Percentiles rank a stretch among this genome's conserved stretches.
Conservation (phyloP, 768 basidiomycete genomes). For the Vishniacozyma victoriae region DNA sequence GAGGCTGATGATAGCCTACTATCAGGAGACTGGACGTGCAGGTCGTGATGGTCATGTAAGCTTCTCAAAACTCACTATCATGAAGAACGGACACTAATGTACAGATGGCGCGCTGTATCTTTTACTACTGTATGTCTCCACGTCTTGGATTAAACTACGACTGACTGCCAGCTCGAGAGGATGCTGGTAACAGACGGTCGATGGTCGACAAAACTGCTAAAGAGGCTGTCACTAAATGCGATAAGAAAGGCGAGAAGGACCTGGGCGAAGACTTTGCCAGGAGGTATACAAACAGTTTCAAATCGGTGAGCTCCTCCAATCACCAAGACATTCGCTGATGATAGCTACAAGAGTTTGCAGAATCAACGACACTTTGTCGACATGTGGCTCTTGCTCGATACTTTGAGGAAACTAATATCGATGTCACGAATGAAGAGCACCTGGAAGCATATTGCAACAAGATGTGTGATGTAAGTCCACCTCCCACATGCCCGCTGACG, state of each 20-base stretch:
- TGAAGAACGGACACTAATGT: background rate
- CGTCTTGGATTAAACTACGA: background rate
- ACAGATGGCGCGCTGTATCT: constrained; percentile 43
- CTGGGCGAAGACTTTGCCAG: constrained; percentile 19
- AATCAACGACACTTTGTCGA: constrained; percentile 35
- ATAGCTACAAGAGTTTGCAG: constrained; percentile 43
- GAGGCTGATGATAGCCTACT: constrained; percentile 25
- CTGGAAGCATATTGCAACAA: constrained; percentile 39
- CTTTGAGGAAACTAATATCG: constrained; percentile 45
- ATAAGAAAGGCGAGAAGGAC: constrained; percentile 8
- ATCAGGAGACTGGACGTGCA: constrained; percentile 48
- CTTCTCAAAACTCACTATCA: background rate
- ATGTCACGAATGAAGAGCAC: constrained; percentile 24
- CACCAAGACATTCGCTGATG: background rate
- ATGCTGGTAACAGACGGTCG: constrained; percentile 31
- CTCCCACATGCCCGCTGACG: background rate
- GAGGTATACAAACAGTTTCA: constrained; percentile 37
- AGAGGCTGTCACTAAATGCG: background rate
- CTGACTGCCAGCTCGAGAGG: constrained; percentile 42
- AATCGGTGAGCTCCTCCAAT: constrained; percentile 28
- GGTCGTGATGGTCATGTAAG: constrained; percentile 47
- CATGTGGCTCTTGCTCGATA: constrained; percentile 47
- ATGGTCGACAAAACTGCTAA: constrained; percentile 30
- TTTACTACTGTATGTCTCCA: constrained; percentile 42
- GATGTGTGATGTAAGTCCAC: constrained; percentile 48